Evolutionary conservation across 208 protist species (phyloP), one percentile per base, ranked within the genome.

Genomic region (Trypanosoma lewisi): DNA sequence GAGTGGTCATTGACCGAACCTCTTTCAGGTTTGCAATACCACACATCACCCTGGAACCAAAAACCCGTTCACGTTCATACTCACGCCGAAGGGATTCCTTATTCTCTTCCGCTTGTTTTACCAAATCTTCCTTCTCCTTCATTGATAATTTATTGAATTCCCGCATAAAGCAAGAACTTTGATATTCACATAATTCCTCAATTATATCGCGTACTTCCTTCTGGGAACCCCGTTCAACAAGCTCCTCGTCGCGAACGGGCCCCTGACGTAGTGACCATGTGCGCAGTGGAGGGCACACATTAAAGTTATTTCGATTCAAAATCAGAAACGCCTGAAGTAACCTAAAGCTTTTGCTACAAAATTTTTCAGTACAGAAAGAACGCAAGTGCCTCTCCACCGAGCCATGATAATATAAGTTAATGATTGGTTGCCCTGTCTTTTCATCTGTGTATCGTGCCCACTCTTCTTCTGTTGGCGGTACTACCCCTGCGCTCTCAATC

Each of bases 391-490:
- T 25, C 19, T 73, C 67, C 5, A 73, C 37, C 0, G 48, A 65
- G 3, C 2, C 4, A 25, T 67, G 59, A 42, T 57, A 61, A 19
- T 67, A 73, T 6, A 95, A 31, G 34, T 77, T 81, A 6, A 88
- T 77, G 25, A 66, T 90, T 54, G 93, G 79, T 52, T 83, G 58
- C 30, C 85, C 85, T n/a, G n/a, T n/a, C 21, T 67, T 62, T 14
- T 73, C 63, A 39, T 93, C 82, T 2, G 76, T 78, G 58, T 77
- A 93, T 34, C 57, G 66, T 25, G 33, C 48, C 77, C 83, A 92
- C 45, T 79, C 80, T 31, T 63, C 70, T n/a, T 44, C 65, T 0
- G 79, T 71, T 11, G 78, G 83, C 3, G 70, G 61, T 27, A 65
- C 62, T 6, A 79, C 28, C 1, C 66, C 70, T 19, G 73, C 70